Evolutionary conservation across 129 eudicot genomes (phyloP).

Genomic region (Calendula officinalis): DNA sequence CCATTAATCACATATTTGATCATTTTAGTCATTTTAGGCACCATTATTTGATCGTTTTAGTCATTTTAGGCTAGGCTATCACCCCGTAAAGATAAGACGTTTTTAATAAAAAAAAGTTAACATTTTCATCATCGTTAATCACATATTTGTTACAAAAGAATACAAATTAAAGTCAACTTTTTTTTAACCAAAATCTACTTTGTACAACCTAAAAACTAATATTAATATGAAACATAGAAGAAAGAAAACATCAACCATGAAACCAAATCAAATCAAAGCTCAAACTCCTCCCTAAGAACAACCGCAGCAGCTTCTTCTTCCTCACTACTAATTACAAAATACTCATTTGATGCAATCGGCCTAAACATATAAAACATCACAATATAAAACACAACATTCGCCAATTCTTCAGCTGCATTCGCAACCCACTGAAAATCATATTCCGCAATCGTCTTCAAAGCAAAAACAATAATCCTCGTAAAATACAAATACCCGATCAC

Average conservation of each 20-base stretch:
- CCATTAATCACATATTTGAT: too few relatives aligned
- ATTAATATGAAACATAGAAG: constrained; percentile 9
- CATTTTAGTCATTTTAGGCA: too few relatives aligned
- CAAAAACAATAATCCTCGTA: constrained; percentile 41
- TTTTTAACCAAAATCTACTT: neutral
- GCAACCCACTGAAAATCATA: constrained; percentile 40
- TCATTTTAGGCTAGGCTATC: too few relatives aligned
- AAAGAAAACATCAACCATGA: neutral
- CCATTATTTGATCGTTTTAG: too few relatives aligned
- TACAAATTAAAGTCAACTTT: too few relatives aligned
- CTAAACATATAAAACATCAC: constrained; percentile 49
- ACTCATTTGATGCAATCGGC: constrained; percentile 44
- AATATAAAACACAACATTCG: constrained; percentile 34
- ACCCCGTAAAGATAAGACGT: too few relatives aligned
- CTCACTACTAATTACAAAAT: constrained; percentile 32
- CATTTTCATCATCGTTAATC: too few relatives aligned
- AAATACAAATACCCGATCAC: constrained; percentile 38
- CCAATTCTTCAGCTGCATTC: constrained; percentile 33
- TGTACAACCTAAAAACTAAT: constrained; percentile 5
- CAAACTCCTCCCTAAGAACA: constrained; percentile 24
- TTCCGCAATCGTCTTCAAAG: constrained; percentile 20
- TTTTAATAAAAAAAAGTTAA: too few relatives aligned
- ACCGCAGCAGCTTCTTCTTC: constrained; percentile 30
- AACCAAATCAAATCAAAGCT: constrained; percentile 13
- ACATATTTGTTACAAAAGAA: too few relatives aligned